These are phyloP conservation scores for Melastoma candidum DNA, from an alignment of 441 rosid genomes.

Conservation along the genomic window DNA sequence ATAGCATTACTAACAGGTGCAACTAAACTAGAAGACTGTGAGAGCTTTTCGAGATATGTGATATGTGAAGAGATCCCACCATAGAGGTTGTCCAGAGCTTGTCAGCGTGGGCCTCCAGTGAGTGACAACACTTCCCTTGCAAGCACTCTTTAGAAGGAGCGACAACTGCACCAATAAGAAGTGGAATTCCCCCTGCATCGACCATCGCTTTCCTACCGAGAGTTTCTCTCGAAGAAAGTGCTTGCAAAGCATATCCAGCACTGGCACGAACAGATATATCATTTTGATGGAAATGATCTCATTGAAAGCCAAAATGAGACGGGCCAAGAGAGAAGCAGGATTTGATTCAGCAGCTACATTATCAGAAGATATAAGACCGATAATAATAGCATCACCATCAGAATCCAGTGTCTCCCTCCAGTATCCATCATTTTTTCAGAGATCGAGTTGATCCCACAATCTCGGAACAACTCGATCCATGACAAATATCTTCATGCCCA, in stretches of 20 bases:
- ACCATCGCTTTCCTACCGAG: constrained; percentile 52
- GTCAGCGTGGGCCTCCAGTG: constrained; percentile 59
- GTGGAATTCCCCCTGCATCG: constrained; percentile 54
- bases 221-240: constrained; percentile 56
- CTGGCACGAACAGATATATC: constrained; percentile 58
- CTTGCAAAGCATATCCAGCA: constrained; percentile 78
- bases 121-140: constrained; percentile 54
- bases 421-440: constrained; percentile 34
- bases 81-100: constrained; percentile 64
- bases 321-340: constrained; percentile 89
- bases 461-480: constrained; percentile 80
- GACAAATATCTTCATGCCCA: constrained; percentile 76
- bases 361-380: constrained; percentile 70
- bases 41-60: constrained; percentile 53
- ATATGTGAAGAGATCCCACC: constrained; percentile 74
- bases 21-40: constrained; percentile 63
- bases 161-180: constrained; percentile 71
- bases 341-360: constrained; percentile 67
- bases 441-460: constrained; percentile 72
- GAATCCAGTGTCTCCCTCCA: constrained; percentile 69
- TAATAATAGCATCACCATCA: constrained; percentile 66
- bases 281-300: constrained; percentile 49
- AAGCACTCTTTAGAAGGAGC: constrained; percentile 79
- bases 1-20: constrained; percentile 74
- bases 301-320: constrained; percentile 53